Percentiles rank a stretch among this genome's conserved stretches.
Conservation (phyloP, 768 basidiomycete species). For the Brasilioporus rufonigricans region DNA sequence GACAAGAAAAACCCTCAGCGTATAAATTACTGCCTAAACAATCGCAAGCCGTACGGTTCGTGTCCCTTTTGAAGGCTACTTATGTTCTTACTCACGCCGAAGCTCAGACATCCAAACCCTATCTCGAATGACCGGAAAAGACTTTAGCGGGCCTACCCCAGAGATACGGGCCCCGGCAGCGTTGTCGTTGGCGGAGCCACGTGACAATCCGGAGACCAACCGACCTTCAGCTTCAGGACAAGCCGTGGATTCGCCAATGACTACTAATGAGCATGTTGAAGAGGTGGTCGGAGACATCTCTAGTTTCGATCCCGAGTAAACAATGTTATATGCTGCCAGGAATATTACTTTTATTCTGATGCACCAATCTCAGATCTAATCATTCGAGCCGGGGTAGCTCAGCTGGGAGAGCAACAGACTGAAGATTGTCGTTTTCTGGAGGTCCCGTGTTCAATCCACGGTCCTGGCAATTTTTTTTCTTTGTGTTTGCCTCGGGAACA, state of each 20-base stretch:
- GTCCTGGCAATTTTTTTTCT: slow-evolving; percentile 49
- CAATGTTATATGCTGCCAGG: neutral
- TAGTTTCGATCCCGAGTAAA: slow-evolving; percentile 21
- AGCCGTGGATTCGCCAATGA: slow-evolving; percentile 33
- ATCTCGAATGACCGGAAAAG: slow-evolving; percentile 79
- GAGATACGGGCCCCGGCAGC: slow-evolving; percentile 51
- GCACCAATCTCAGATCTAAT: too few relatives aligned
- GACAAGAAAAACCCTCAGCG: slow-evolving; percentile 77
- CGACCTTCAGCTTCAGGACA: neutral
- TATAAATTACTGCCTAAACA: slow-evolving; percentile 73
- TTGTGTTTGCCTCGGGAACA: too few relatives aligned
- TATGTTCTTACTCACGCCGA: neutral
- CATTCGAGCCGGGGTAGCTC: slow-evolving; percentile 56
- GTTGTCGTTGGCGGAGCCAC: slow-evolving; percentile 33
- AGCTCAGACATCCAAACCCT: slow-evolving; percentile 65
- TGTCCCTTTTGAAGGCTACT: slow-evolving; percentile 6
- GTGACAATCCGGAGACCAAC: neutral
- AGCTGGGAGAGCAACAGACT: slow-evolving; percentile 77
- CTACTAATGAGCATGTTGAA: slow-evolving; percentile 31
- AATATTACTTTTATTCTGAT: neutral
- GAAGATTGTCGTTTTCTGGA: slow-evolving; percentile 51
- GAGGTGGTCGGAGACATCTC: slow-evolving; percentile 32
- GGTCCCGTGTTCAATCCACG: slow-evolving; percentile 81
- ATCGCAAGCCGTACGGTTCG: slow-evolving; percentile 74
- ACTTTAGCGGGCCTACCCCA: slow-evolving; percentile 80